Evolutionary conservation across 2,329 filamentous ascomycete species (phyloP).

Genomic region (Niveomyces coronatus): DNA sequence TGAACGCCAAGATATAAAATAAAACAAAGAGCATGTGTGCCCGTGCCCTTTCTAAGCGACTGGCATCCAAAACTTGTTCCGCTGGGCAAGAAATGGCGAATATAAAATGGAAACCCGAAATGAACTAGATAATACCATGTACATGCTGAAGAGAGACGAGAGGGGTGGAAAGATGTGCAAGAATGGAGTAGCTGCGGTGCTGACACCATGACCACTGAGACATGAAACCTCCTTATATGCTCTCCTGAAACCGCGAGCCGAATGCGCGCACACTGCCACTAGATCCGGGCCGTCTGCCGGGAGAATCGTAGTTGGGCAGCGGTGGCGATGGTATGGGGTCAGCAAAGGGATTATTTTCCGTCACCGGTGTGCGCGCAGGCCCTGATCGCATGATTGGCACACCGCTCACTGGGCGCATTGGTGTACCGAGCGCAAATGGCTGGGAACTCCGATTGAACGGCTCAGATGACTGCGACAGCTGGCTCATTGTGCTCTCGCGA

Average conservation of each 20-base stretch:
- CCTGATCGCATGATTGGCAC: conserved; percentile 52
- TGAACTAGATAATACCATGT: no score
- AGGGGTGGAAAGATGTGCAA: conserved; percentile 3
- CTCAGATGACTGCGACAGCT: conserved; percentile 39
- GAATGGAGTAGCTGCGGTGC: no score
- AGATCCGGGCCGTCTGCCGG: conserved; percentile 15
- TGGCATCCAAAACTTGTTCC: background rate
- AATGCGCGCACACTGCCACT: conserved; percentile 14
- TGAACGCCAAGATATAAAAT: background rate
- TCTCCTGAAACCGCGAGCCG: conserved; percentile 19
- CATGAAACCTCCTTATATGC: conserved; percentile 17
- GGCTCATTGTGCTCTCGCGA: conserved; percentile 34
- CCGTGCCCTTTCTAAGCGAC: background rate
- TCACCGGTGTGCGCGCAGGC: conserved; percentile 53
- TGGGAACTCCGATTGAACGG: conserved; percentile 22
- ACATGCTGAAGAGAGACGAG: background rate
- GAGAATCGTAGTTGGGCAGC: conserved; percentile 16
- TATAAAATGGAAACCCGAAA: no score
- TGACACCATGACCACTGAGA: no score
- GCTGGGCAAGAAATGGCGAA: conserved; percentile 1
- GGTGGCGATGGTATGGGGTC: conserved; percentile 22
- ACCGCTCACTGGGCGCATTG: conserved; percentile 51
- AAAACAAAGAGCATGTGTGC: background rate
- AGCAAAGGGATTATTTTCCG: conserved; percentile 41
- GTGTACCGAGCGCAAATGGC: conserved; percentile 42